phyloP scores from a whole-genome alignment of 2,329 filamentous ascomycete genomes.

The Colletotrichum sojae region DNA sequence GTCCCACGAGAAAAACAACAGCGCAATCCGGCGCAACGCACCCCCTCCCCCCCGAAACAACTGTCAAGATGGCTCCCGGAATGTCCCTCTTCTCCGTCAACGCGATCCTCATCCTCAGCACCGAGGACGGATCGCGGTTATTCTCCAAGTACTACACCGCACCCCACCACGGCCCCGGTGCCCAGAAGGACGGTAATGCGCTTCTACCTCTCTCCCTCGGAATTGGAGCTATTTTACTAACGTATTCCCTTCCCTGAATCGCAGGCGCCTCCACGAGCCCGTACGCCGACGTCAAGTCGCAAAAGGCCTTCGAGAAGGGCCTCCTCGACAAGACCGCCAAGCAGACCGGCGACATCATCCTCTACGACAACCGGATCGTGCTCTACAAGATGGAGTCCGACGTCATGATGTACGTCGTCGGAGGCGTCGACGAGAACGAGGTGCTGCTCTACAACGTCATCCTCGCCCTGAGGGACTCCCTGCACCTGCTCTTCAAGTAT shows the following conservation, averaged over 20 bases:
- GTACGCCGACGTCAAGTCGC: conserved; percentile 90
- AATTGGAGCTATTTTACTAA: conserved; percentile 16
- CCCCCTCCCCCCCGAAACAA: conserved; percentile 10
- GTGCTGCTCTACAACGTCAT: conserved; percentile 96
- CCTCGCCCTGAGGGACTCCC: conserved; percentile 88
- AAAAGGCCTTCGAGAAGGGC: conserved; percentile 97
- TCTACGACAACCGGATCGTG: conserved; percentile 96
- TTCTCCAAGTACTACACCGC: conserved; percentile 85
- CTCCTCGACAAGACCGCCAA: conserved; percentile 96
- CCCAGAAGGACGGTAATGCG: conserved; percentile 45
- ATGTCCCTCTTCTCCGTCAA: conserved; percentile 84
- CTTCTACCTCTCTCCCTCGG: conserved; percentile 29
- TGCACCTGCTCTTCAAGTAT: conserved; percentile 94
- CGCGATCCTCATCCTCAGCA: conserved; percentile 83
- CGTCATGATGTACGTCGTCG: conserved; percentile 95
- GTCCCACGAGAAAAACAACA: conserved; percentile 15
- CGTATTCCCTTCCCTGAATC: background rate
- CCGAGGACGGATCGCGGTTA: conserved; percentile 91
- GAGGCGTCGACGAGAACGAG: conserved; percentile 94
- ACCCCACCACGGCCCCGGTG: conserved; percentile 61
- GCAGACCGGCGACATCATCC: conserved; percentile 94
- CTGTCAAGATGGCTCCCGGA: conserved; percentile 75
- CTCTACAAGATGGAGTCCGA: conserved; percentile 99
- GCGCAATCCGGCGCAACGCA: conserved; percentile 37
- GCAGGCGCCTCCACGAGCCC: conserved; percentile 63